These are phyloP conservation scores for Boechera stricta DNA, from an alignment of 345 rosid species.

Conservation along the genomic window DNA sequence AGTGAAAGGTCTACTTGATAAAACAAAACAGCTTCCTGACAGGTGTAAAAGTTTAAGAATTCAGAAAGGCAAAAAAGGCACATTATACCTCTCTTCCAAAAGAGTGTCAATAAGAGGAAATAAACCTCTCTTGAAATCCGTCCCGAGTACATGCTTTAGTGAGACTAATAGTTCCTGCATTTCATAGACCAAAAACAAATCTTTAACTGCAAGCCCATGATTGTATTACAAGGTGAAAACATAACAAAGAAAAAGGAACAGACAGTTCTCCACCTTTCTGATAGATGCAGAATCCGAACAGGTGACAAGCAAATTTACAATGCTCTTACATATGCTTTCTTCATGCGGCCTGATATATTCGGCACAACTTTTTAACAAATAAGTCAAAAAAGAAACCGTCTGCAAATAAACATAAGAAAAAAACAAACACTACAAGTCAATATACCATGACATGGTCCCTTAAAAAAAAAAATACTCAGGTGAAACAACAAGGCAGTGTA, in stretches of 20 bases:
- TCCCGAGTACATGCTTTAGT: constrained; percentile 93
- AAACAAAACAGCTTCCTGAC: constrained; percentile 27
- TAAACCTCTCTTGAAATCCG: constrained; percentile 97
- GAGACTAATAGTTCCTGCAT: constrained; percentile 94
- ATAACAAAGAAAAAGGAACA: constrained; percentile 26
- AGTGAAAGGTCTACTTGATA: constrained; percentile 20
- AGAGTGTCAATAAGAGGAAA: constrained; percentile 94
- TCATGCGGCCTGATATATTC: constrained; percentile 97
- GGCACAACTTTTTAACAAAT: constrained; percentile 91
- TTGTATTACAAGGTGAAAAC: constrained; percentile 16
- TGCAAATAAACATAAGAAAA: constrained; percentile 54
- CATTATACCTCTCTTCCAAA: constrained; percentile 83
- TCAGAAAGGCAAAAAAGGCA: constrained; percentile 20
- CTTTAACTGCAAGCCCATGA: constrained; percentile 27
- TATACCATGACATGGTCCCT: constrained; percentile 13
- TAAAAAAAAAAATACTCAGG: background rate
- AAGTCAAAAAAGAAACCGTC: constrained; percentile 97
- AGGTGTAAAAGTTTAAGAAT: constrained; percentile 12
- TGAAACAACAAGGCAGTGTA: constrained; percentile 27
- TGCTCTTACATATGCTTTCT: constrained; percentile 95
- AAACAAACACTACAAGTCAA: constrained; percentile 30
- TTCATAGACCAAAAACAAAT: constrained; percentile 35
- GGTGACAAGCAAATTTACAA: constrained; percentile 95
- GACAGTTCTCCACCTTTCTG: constrained; percentile 65
- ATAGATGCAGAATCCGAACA: constrained; percentile 97